Base-by-base conservation (phyloP, 345 rosid species). In the Gossypium herbaceum region DNA sequence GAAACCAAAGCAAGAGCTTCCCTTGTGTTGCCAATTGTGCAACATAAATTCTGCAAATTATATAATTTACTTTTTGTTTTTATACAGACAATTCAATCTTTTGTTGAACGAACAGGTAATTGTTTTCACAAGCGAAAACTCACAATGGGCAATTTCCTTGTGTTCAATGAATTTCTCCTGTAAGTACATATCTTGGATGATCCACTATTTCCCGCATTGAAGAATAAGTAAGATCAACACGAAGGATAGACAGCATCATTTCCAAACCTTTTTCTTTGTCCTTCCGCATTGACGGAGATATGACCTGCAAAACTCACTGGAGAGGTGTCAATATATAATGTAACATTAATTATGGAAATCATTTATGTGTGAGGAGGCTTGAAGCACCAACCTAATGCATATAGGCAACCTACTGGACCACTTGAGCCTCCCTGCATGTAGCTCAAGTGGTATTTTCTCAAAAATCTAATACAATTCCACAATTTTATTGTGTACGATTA, bases 11-110 rank as follows among this genome's bases (percentile, higher is more conserved):
- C 68, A 94, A 74, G 64, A 91, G 86, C 82, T 82, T 89, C 76
- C 97, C 92, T 48, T 85, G 78, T 0, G 90, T 85, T 58, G 89
- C 95, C 50, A 88, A 61, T 92, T 94, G 97, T n/a, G 88, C 92
- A 57, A 82, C 77, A 83, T 79, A 88, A 79, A 88, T 76, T 77
- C 97, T 92, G 76, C 80, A 2, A 12, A 50, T 59, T 2, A 39
- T 57, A 81, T 22, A 68, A 60, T 62, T 73, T 41, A 52, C 15
- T 54, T 24, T 57, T 62, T 0, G 22, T 8, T 34, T 60, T 54
- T n/a, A 67, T 4, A 24, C 50, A 50, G 41, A 48, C 2, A 59
- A 73, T n/a, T 59, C 27, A n/a, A 65, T 25, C 64, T 39, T 27
- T 73, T 76, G 71, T 80, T 12, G 65, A 55, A 72, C 12, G 43